Evolutionary conservation across 2,329 filamentous ascomycete genomes (phyloP), one percentile per base, ranked within the genome.

Genomic region (Diaporthe longicolla): DNA sequence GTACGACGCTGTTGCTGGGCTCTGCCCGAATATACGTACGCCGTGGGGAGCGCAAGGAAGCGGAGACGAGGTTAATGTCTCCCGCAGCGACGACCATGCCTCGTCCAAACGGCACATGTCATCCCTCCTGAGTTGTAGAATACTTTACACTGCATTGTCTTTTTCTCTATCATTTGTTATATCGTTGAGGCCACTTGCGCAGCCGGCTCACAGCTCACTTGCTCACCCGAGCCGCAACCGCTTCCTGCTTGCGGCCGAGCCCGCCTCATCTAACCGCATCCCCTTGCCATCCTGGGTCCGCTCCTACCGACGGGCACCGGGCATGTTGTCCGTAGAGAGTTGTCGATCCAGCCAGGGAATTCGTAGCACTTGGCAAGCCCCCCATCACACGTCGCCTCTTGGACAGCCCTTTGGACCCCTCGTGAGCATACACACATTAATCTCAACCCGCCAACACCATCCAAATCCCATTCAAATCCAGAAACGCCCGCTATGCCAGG

Each of bases 401-500:
- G 21, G 2, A 37, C 13, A 13, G 9, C 43, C 61, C 45, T 11
- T 37, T 37, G 21, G 21, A 17, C 45, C 29, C 7, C 21, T 52
- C 17, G 21, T 9, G 13, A 32, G 45, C 29, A 7, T 21, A 52
- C 35, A 37, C 45, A 52, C 29, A 52, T 24, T 26, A 21, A 24
- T 21, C 13, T 26, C 48, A 37, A 32, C 13, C 40, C 48, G 29
- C 48, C 48, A 50, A 54, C 29, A 54, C 63, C 63, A 52, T 52
- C 21, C 45, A 52, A 50, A 66, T 17, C 26, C 61, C 43, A 52
- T 52, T 21, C 45, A 1, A 50, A 52, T 11, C 54, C 54, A 35
- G 21, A 57, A 63, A 71, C 69, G 45, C 69, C 69, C 45, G 69
- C 57, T 61, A 43, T 63, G 69, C 57, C 69, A 71, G 29, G 43